Conservation (phyloP, 345 rosid genomes). For the Dovyalis caffra region DNA sequence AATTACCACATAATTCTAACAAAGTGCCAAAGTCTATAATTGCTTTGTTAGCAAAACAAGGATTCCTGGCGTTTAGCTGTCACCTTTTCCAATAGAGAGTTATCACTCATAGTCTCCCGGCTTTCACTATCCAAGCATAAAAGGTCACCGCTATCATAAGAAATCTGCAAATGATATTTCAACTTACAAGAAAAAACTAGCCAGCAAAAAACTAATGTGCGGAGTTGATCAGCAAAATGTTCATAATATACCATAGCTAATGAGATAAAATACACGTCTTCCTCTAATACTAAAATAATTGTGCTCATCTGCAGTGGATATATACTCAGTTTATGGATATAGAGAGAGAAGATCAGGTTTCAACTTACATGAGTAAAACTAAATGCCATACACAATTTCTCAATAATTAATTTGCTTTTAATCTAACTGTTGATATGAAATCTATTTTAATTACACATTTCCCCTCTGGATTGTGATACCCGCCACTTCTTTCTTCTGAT, state of each 20-base stretch:
- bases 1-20: background rate
- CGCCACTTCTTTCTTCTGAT: too few relatives aligned
- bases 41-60: slow-evolving; percentile 1
- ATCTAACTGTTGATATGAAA: too few relatives aligned
- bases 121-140: slow-evolving; percentile 51
- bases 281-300: background rate
- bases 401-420: too few relatives aligned
- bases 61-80: slow-evolving; percentile 7
- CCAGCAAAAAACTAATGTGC: background rate
- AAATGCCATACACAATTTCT: too few relatives aligned
- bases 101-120: slow-evolving; percentile 44
- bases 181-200: background rate
- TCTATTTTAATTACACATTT: too few relatives aligned
- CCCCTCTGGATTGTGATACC: too few relatives aligned
- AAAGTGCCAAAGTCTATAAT: background rate
- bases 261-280: background rate
- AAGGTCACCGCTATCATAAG: slow-evolving; percentile 47
- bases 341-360: too few relatives aligned
- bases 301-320: background rate
- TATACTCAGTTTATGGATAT: background rate
- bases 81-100: slow-evolving; percentile 44
- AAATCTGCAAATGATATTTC: slow-evolving; percentile 36
- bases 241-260: background rate
- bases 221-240: background rate
- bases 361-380: too few relatives aligned